Percentiles rank a stretch among this genome's conserved stretches.
These are phyloP conservation scores for Hamamelis virginiana DNA, from an alignment of 164 flowering plant species.

Conservation along the genomic window DNA sequence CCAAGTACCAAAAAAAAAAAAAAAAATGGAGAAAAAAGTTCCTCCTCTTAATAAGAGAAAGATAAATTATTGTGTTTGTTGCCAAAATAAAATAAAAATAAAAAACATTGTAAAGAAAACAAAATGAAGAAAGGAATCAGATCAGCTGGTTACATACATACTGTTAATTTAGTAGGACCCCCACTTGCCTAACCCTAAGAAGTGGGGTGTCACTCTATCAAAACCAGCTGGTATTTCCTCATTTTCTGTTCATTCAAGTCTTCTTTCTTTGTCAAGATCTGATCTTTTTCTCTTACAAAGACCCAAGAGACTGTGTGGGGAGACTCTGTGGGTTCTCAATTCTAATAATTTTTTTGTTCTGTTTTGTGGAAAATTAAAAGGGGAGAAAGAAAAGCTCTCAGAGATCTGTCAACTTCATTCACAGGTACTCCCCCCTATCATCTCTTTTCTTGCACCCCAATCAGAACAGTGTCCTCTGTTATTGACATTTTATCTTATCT, in stretches of 20 bases:
- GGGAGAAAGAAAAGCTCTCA: not conserved
- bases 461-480: too few species aligned
- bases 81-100: too few species aligned
- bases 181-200: not conserved
- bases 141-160: not conserved
- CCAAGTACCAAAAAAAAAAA: too few species aligned
- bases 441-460: too few species aligned
- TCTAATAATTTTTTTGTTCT: not conserved
- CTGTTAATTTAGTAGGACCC: not conserved
- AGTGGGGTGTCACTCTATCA: slow-evolving; percentile 8
- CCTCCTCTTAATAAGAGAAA: too few species aligned
- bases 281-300: not conserved
- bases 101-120: not conserved
- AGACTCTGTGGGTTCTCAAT: not conserved
- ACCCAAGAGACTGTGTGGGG: too few species aligned
- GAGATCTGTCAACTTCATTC: slow-evolving; percentile 4
- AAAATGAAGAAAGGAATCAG: not conserved
- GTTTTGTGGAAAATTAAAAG: not conserved
- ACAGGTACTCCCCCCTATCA: not conserved
- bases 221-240: slow-evolving; percentile 6
- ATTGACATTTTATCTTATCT: not conserved
- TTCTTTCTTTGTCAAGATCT: slow-evolving; percentile 11
- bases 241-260: slow-evolving; percentile 1
- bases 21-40: too few species aligned
- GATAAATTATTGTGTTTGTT: too few species aligned